These are phyloP conservation scores for Torulaspora maleeae DNA, from an alignment of 805 yeast genomes.

Conservation along the genomic window DNA sequence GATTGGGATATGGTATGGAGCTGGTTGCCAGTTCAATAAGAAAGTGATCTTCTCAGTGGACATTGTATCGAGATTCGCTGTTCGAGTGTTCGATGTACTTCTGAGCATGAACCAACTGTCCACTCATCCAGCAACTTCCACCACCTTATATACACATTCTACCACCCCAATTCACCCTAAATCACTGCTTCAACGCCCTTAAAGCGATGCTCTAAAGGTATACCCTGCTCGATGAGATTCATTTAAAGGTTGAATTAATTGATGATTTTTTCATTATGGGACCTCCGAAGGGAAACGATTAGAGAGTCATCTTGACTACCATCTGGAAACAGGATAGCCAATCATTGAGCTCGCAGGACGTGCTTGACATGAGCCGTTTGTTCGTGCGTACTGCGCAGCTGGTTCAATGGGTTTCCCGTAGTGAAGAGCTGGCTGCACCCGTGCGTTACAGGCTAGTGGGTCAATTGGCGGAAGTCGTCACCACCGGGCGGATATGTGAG, in stretches of 20 bases:
- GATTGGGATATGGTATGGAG: conserved; percentile 53
- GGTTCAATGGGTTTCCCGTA: not conserved
- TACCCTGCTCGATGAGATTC: conserved; percentile 1
- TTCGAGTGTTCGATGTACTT: not conserved
- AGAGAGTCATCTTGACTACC: conserved; percentile 3
- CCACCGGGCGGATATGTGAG: conserved; percentile 6
- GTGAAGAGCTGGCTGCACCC: conserved; percentile 1
- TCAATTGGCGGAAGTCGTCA: conserved; percentile 17
- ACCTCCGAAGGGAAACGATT: conserved; percentile 3
- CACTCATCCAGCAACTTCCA: not conserved
- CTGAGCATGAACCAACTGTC: not conserved
- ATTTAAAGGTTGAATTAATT: conserved; percentile 6
- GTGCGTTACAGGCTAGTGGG: conserved; percentile 13
- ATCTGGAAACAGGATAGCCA: not conserved
- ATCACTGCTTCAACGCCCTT: not conserved
- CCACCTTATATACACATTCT: not conserved
- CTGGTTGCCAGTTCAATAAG: conserved; percentile 50
- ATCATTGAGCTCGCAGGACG: not conserved
- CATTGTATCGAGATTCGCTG: conserved; percentile 24
- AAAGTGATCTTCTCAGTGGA: conserved; percentile 48
- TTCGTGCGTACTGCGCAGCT: conserved; percentile 10
- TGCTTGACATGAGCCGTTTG: conserved; percentile 13
- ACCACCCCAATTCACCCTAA: not conserved
- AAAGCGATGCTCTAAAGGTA: not conserved
- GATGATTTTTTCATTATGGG: conserved; percentile 1